These are phyloP conservation scores for Parascedosporium putredinis DNA, from an alignment of 2,329 filamentous ascomycete genomes.

Conservation along the genomic window DNA sequence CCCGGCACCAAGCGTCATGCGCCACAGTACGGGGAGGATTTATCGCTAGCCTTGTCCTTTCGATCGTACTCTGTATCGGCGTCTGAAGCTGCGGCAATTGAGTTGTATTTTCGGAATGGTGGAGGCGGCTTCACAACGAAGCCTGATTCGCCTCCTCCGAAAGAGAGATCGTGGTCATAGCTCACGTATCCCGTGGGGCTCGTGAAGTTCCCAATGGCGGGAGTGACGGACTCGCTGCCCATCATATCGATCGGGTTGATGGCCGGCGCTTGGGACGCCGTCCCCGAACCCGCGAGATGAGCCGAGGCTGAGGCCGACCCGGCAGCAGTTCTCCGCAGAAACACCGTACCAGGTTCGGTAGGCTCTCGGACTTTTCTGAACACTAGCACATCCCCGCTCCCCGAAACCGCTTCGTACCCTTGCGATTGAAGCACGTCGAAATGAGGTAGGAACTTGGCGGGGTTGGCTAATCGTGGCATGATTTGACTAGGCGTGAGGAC, in stretches of 20 bases:
- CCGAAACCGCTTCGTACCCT: constrained; percentile 58
- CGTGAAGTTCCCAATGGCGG: constrained; percentile 46
- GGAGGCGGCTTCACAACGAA: constrained; percentile 20
- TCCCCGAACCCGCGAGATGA: background rate
- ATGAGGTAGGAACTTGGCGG: constrained; percentile 54
- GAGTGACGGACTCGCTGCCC: constrained; percentile 26
- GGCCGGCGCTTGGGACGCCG: background rate
- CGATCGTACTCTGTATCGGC: constrained; percentile 39
- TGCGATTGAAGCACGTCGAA: constrained; percentile 47
- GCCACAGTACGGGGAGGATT: constrained; percentile 34
- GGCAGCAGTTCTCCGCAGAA: constrained; percentile 3
- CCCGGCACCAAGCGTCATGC: constrained; percentile 40
- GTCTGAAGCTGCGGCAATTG: constrained; percentile 31
- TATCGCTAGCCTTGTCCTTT: constrained; percentile 19
- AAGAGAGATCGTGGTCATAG: constrained; percentile 31
- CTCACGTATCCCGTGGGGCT: constrained; percentile 58
- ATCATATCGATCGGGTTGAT: constrained; percentile 53
- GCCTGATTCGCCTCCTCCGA: constrained; percentile 19
- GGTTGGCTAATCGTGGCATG: constrained; percentile 49
- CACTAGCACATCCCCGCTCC: constrained; percentile 51
- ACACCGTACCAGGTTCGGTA: constrained; percentile 7
- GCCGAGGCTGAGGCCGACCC: constrained; percentile 9
- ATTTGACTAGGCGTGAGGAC: constrained; percentile 49
- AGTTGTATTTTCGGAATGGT: constrained; percentile 22
- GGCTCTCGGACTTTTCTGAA: constrained; percentile 46